Evolutionary conservation across 2,329 filamentous ascomycete genomes (phyloP).

Genomic region (Phoma herbarum): DNA sequence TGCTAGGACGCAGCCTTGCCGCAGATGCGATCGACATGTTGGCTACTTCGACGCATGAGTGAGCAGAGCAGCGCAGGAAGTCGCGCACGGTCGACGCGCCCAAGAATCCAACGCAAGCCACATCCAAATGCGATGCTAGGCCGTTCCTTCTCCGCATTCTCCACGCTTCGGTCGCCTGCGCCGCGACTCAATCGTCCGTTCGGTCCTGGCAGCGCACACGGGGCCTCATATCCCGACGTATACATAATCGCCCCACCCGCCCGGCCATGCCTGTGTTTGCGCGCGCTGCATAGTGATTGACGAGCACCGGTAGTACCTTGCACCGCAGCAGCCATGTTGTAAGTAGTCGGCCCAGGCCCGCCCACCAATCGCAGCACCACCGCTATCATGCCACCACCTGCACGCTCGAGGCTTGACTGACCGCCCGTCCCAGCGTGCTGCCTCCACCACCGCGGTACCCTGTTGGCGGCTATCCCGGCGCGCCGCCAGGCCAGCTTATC

Average conservation of each 20-base stretch:
- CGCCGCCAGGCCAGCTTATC: conserved; percentile 77
- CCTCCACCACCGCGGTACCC: conserved; percentile 87
- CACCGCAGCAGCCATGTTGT: conserved; percentile 48
- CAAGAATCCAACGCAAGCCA: conserved; percentile 22
- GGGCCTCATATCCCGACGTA: conserved; percentile 10
- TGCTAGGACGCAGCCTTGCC: conserved; percentile 11
- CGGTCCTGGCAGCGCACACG: conserved; percentile 20
- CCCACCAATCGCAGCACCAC: conserved; percentile 37
- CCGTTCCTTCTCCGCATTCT: conserved; percentile 24
- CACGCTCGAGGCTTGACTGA: conserved; percentile 35
- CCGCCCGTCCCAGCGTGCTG: conserved; percentile 63
- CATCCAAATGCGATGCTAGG: conserved; percentile 21
- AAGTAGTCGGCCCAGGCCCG: conserved; percentile 35
- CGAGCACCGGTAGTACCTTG: conserved; percentile 36
- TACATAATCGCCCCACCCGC: conserved; percentile 16
- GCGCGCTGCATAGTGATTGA: conserved; percentile 29
- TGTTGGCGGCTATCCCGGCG: conserved; percentile 75
- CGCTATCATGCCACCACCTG: conserved; percentile 25
- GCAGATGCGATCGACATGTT: background rate
- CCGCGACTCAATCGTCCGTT: conserved; percentile 3
- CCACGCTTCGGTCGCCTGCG: conserved; percentile 20
- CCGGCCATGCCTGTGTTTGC: conserved; percentile 18
- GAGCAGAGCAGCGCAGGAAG: background rate
- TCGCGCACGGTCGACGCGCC: conserved; percentile 13
- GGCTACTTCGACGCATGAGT: background rate